These are phyloP conservation scores for Noccaea bulbosa DNA, from an alignment of 345 rosid genomes.

Conservation along the genomic window DNA sequence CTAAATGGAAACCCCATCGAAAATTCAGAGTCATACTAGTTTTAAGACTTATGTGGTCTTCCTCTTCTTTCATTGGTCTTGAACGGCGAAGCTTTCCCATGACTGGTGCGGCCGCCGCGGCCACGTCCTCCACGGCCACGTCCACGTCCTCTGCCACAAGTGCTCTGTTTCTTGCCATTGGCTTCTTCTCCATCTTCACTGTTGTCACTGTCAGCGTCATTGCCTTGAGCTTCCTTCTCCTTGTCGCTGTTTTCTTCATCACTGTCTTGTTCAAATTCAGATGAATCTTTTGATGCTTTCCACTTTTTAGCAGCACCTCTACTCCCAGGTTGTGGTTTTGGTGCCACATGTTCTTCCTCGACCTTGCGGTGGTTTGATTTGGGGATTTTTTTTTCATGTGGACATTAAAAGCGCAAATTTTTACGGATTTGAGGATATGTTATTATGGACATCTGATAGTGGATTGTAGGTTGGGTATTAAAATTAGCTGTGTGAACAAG, in stretches of 20 bases:
- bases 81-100: constrained; percentile 46
- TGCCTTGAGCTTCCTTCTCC: constrained; percentile 58
- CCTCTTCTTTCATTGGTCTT: constrained; percentile 74
- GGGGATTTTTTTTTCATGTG: no score
- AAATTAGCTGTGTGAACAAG: no score
- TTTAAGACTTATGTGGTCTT: constrained; percentile 68
- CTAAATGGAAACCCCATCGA: constrained; percentile 37
- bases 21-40: constrained; percentile 21
- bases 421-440: no score
- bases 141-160: constrained; percentile 57
- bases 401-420: no score
- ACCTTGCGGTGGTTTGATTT: constrained; percentile 21
- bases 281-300: constrained; percentile 62
- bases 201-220: constrained; percentile 42
- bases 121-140: constrained; percentile 60
- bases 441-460: no score
- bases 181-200: constrained; percentile 50
- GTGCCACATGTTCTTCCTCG: constrained; percentile 45
- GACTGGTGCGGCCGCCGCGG: constrained; percentile 51
- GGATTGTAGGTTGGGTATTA: no score
- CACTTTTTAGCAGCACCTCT: constrained; percentile 57
- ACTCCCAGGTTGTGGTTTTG: constrained; percentile 48
- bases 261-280: constrained; percentile 61
- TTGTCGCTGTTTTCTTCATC: constrained; percentile 61
- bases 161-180: constrained; percentile 61